phyloP scores from a whole-genome alignment of 2,329 filamentous ascomycete genomes.

The Erysiphe pulchra region DNA sequence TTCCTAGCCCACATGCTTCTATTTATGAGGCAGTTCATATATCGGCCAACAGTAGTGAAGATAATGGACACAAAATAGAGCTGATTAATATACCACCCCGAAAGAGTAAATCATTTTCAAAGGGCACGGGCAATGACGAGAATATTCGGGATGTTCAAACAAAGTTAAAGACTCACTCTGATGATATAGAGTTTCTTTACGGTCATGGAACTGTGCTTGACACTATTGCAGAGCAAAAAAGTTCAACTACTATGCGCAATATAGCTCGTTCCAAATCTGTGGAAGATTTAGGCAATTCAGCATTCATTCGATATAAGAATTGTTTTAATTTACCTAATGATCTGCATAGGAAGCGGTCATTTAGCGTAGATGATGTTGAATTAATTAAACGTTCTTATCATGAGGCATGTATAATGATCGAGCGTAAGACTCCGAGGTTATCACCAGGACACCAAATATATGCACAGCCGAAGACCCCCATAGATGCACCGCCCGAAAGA shows the following conservation, averaged over 20 bases:
- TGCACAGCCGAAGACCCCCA: conserved; percentile 10
- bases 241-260: conserved; percentile 14
- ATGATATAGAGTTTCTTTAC: conserved; percentile 14
- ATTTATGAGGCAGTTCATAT: conserved; percentile 16
- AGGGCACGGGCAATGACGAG: conserved; percentile 3
- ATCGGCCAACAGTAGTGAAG: conserved; percentile 13
- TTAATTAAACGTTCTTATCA: conserved; percentile 12
- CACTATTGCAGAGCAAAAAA: conserved; percentile 19
- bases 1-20: conserved; percentile 15
- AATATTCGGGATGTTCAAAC: conserved; percentile 1
- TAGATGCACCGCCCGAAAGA: conserved; percentile 10
- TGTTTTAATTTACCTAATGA: conserved; percentile 9
- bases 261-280: conserved; percentile 8
- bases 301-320: conserved; percentile 10
- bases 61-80: conserved; percentile 6
- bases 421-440: conserved; percentile 3
- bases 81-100: conserved; percentile 2
- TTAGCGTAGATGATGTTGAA: conserved; percentile 14
- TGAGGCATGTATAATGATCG: conserved; percentile 9
- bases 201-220: conserved; percentile 17
- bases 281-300: conserved; percentile 8
- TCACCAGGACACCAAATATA: conserved; percentile 10
- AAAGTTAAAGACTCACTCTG: not conserved
- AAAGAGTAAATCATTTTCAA: conserved; percentile 1
- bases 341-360: conserved; percentile 13